phyloP scores from a whole-genome alignment of 352 stramenopile species.

The Phytophthora quininea region DNA sequence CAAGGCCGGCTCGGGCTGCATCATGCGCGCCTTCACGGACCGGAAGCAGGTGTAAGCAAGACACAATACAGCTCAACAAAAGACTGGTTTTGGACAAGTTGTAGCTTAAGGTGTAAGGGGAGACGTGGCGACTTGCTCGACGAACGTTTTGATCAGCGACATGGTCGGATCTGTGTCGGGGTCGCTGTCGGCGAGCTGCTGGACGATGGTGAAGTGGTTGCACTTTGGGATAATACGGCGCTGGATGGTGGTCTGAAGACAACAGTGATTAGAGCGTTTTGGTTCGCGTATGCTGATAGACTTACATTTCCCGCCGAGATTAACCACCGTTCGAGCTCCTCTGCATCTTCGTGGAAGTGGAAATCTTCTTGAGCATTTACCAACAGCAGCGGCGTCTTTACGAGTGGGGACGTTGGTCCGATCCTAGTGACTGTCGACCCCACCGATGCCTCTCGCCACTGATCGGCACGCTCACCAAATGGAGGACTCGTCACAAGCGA shows the following conservation, averaged over 20 bases:
- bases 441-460: conserved; percentile 77
- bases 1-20: conserved; percentile 87
- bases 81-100: too few species aligned
- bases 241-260: conserved; percentile 39
- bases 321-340: conserved; percentile 73
- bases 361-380: conserved; percentile 80
- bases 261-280: not conserved
- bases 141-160: conserved; percentile 52
- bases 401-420: conserved; percentile 45
- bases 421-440: conserved; percentile 49
- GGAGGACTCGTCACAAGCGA: conserved; percentile 66
- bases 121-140: conserved; percentile 25
- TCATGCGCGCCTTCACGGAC: conserved; percentile 90
- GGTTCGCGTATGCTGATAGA: not conserved
- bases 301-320: conserved; percentile 57
- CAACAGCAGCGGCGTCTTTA: conserved; percentile 57
- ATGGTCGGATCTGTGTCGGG: conserved; percentile 46
- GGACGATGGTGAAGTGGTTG: conserved; percentile 83
- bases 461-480: conserved; percentile 70
- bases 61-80: conserved; percentile 13
- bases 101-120: conserved; percentile 5
- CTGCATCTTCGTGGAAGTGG: conserved; percentile 77
- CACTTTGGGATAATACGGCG: conserved; percentile 48
- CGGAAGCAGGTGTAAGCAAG: conserved; percentile 82
- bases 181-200: conserved; percentile 49